A percentile compares a stretch with the other conserved stretches of the same genome.
These are phyloP conservation scores for Martiniozyma asiatica DNA, from an alignment of 1,139 yeast genomes.

Conservation along the genomic window DNA sequence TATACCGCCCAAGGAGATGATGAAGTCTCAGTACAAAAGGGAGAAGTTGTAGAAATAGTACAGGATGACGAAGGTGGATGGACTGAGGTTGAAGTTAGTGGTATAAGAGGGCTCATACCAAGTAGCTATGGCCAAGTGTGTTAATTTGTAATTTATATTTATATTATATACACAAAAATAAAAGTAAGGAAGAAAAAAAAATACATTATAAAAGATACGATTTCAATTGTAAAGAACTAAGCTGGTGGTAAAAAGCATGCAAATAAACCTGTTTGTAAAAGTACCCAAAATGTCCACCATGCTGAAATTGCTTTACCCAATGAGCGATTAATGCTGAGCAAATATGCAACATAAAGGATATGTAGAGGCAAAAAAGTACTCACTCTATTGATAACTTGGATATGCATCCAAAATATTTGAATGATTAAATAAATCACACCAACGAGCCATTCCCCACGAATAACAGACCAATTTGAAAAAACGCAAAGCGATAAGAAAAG, in stretches of 20 bases:
- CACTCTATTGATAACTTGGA: slow-evolving; percentile 74
- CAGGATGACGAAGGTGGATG: slow-evolving; percentile 86
- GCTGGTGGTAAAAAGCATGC: slow-evolving; percentile 72
- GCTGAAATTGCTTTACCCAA: slow-evolving; percentile 24
- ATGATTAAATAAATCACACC: slow-evolving; percentile 34
- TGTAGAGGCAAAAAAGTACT: slow-evolving; percentile 65
- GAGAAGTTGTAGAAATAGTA: slow-evolving; percentile 55
- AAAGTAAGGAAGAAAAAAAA: not conserved
- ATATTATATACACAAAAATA: not conserved
- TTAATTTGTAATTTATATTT: slow-evolving; percentile 2
- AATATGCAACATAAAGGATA: slow-evolving; percentile 50
- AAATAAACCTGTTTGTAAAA: slow-evolving; percentile 48
- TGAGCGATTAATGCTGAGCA: slow-evolving; percentile 4
- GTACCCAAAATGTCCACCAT: slow-evolving; percentile 42
- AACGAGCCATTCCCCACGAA: slow-evolving; percentile 21
- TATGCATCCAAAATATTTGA: slow-evolving; percentile 46
- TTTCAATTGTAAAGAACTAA: slow-evolving; percentile 15
- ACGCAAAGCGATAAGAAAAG: slow-evolving; percentile 18
- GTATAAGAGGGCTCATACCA: slow-evolving; percentile 68
- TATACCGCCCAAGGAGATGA: slow-evolving; percentile 76
- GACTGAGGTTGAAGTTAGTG: slow-evolving; percentile 85
- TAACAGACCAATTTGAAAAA: slow-evolving; percentile 6
- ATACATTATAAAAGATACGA: not conserved
- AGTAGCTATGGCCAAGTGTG: slow-evolving; percentile 50
- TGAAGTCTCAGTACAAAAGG: slow-evolving; percentile 60